Conservation (phyloP, 2,329 filamentous ascomycete species). For the Stagonosporopsis rhizophila region DNA sequence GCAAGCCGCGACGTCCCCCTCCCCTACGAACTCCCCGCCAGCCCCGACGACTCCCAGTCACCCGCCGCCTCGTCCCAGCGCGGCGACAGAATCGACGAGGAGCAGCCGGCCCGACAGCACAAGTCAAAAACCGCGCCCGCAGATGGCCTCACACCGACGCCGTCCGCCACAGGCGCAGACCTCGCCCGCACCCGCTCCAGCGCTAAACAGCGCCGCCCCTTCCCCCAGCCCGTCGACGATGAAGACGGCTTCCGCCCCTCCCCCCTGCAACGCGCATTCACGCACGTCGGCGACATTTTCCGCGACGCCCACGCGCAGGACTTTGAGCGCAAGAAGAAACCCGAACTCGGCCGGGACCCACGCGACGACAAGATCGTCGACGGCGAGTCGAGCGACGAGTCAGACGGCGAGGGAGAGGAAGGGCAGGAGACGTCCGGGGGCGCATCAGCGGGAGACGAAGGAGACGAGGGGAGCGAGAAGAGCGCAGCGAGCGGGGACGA, state of each 20-base stretch:
- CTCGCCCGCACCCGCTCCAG: conserved; percentile 23
- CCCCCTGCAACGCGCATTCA: conserved; percentile 53
- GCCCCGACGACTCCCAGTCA: conserved; percentile 12
- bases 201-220: conserved; percentile 29
- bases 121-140: conserved; percentile 11
- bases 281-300: conserved; percentile 71
- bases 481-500: conserved; percentile 3
- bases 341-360: conserved; percentile 50
- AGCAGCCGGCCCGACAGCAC: conserved; percentile 26
- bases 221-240: conserved; percentile 19
- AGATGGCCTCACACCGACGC: conserved; percentile 16
- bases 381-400: conserved; percentile 29
- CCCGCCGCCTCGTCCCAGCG: conserved; percentile 13
- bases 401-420: conserved; percentile 37
- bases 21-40: conserved; percentile 68
- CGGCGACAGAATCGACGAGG: conserved; percentile 39
- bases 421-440: conserved; percentile 33
- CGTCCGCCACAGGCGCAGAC: conserved; percentile 24
- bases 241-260: conserved; percentile 31
- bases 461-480: neutral
- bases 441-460: conserved; percentile 30
- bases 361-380: conserved; percentile 46
- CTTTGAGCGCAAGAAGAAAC: conserved; percentile 79
- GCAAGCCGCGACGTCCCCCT: conserved; percentile 87
- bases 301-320: conserved; percentile 88